A percentile compares a stretch with the other conserved stretches of the same genome.
These are phyloP conservation scores for Leccinum cinnamomeum DNA, from an alignment of 1,284 basidiomycete genomes.

Conservation along the genomic window DNA sequence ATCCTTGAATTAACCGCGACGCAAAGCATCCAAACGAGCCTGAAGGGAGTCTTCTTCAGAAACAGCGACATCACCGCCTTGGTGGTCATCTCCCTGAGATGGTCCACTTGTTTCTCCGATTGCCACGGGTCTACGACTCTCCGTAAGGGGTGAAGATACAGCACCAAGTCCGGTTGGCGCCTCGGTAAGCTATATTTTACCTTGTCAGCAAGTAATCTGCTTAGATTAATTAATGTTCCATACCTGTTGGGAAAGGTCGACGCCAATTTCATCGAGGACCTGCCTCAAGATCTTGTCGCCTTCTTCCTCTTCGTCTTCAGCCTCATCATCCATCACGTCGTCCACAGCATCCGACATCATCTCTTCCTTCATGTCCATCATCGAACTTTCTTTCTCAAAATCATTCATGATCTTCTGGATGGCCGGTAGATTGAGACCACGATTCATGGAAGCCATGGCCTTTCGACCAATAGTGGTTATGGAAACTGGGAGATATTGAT, in stretches of 20 bases:
- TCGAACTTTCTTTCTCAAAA: slow-evolving; percentile 94
- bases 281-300: slow-evolving; percentile 95
- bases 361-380: slow-evolving; percentile 99
- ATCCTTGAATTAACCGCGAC: slow-evolving; percentile 48
- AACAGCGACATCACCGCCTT: slow-evolving; percentile 42
- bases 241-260: slow-evolving; percentile 90
- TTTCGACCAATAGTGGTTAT: slow-evolving; percentile 34
- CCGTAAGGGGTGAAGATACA: slow-evolving; percentile 59
- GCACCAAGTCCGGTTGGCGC: slow-evolving; percentile 72
- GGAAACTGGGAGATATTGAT: slow-evolving; percentile 2
- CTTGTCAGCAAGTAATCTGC: slow-evolving; percentile 8
- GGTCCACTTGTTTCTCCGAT: slow-evolving; percentile 63
- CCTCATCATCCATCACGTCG: slow-evolving; percentile 95
- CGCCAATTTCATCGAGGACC: slow-evolving; percentile 97
- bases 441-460: slow-evolving; percentile 99
- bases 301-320: slow-evolving; percentile 93
- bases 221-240: slow-evolving; percentile 22
- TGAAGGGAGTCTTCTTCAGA: slow-evolving; percentile 89
- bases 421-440: slow-evolving; percentile 89
- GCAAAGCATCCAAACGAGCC: slow-evolving; percentile 80
- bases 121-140: slow-evolving; percentile 76
- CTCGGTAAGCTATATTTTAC: slow-evolving; percentile 66
- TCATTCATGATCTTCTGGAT: slow-evolving; percentile 98
- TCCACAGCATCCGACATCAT: slow-evolving; percentile 99
- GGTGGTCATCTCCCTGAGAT: slow-evolving; percentile 37